Evolutionary conservation across 1,139 yeast species (phyloP).

Genomic region (Zygosaccharomyces sapae): DNA sequence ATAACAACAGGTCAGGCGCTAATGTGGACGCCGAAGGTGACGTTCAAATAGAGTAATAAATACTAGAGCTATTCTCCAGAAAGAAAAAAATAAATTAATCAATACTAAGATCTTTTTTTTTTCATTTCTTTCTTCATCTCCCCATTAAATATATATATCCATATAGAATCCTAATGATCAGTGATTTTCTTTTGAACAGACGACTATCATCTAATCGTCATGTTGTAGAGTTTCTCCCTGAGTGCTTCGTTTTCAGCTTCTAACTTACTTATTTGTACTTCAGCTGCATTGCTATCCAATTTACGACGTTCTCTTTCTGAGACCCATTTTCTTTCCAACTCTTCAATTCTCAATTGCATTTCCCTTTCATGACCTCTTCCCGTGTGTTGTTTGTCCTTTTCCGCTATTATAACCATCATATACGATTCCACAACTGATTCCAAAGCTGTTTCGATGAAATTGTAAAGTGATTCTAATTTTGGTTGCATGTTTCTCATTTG

Average conservation of each 20-base stretch:
- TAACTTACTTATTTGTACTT: slow-evolving; percentile 47
- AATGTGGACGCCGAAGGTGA: slow-evolving; percentile 30
- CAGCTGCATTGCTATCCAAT: slow-evolving; percentile 54
- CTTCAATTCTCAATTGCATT: slow-evolving; percentile 52
- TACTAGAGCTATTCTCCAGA: not conserved
- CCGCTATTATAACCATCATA: slow-evolving; percentile 41
- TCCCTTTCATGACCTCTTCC: slow-evolving; percentile 20
- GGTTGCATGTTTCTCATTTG: slow-evolving; percentile 41
- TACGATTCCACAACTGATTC: slow-evolving; percentile 57
- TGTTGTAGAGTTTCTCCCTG: slow-evolving; percentile 33
- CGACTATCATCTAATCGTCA: slow-evolving; percentile 9
- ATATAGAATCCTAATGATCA: slow-evolving; percentile 7
- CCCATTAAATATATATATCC: slow-evolving; percentile 6
- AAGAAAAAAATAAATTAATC: no score
- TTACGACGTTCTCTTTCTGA: slow-evolving; percentile 67
- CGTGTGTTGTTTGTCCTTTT: slow-evolving; percentile 21
- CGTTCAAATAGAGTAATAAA: slow-evolving; percentile 24
- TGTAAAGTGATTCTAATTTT: slow-evolving; percentile 51
- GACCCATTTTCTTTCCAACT: slow-evolving; percentile 60
- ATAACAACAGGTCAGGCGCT: slow-evolving; percentile 9
- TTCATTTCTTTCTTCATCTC: not conserved
- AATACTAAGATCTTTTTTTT: not conserved
- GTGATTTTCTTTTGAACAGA: not conserved
- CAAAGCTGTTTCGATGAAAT: slow-evolving; percentile 56
- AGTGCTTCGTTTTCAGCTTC: slow-evolving; percentile 52